These are phyloP conservation scores for Chrysophaeum taylorii DNA, from an alignment of 352 stramenopile genomes.

Conservation along the genomic window DNA sequence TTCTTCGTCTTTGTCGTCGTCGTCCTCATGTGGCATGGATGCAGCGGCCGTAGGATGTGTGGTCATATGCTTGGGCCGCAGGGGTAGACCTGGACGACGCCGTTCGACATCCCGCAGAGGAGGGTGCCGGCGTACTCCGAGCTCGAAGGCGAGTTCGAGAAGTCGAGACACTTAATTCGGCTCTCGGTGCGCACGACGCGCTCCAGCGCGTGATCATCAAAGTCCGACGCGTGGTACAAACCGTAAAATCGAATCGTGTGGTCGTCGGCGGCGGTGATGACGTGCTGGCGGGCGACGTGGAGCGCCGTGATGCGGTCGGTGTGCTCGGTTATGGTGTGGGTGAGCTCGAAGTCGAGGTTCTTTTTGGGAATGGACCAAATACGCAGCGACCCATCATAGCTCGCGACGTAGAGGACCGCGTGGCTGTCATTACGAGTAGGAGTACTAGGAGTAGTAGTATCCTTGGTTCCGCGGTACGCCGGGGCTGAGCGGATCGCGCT, in stretches of 20 bases:
- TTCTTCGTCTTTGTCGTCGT: too few relatives aligned
- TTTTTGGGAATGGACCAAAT: not conserved
- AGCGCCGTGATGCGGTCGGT: not conserved
- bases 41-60: too few relatives aligned
- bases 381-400: not conserved
- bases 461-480: too few relatives aligned
- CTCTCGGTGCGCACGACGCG: not conserved
- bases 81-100: too few relatives aligned
- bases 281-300: not conserved
- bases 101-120: too few relatives aligned
- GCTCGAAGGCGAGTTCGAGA: not conserved
- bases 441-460: too few relatives aligned
- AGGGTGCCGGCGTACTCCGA: too few relatives aligned
- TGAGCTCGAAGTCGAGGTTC: not conserved
- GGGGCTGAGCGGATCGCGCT: not conserved
- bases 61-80: too few relatives aligned
- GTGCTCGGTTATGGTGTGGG: not conserved
- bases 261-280: conserved; percentile 3
- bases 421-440: too few relatives aligned
- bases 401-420: not conserved
- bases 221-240: not conserved
- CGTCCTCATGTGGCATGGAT: too few relatives aligned
- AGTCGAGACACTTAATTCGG: not conserved
- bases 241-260: not conserved
- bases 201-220: not conserved